Conservation (phyloP, 768 basidiomycete genomes). For the Termitomyces sp. region DNA sequence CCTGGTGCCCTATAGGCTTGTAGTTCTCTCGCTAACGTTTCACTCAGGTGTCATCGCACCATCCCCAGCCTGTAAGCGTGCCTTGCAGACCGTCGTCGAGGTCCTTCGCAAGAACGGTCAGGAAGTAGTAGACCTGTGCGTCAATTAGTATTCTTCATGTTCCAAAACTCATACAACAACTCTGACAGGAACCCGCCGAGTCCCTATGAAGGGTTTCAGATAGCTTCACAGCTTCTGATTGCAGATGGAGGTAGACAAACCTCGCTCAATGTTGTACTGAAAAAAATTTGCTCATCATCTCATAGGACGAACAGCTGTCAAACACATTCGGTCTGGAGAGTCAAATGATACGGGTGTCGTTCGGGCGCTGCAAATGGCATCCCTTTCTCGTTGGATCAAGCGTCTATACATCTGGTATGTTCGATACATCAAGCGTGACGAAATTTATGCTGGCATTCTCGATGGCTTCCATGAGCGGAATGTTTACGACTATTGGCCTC, state of each 20-base stretch:
- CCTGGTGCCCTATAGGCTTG: slow-evolving; percentile 3
- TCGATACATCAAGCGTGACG: slow-evolving; percentile 46
- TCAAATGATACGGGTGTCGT: slow-evolving; percentile 13
- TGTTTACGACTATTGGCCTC: slow-evolving; percentile 39
- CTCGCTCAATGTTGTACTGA: background rate
- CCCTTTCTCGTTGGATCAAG: slow-evolving; percentile 43
- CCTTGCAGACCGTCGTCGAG: slow-evolving; percentile 41
- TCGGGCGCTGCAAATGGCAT: slow-evolving; percentile 31
- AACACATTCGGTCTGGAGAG: slow-evolving; percentile 10
- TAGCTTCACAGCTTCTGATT: slow-evolving; percentile 47
- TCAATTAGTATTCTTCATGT: background rate
- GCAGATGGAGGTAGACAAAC: slow-evolving; percentile 39
- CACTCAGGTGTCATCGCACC: slow-evolving; percentile 46
- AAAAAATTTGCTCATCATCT: background rate
- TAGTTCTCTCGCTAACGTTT: background rate
- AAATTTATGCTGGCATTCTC: slow-evolving; percentile 48
- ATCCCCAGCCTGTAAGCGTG: slow-evolving; percentile 57
- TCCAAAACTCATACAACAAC: background rate
- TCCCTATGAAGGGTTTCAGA: slow-evolving; percentile 46
- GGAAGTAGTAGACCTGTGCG: slow-evolving; percentile 43
- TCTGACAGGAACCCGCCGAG: slow-evolving; percentile 33
- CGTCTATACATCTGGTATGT: slow-evolving; percentile 46
- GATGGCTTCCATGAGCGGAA: slow-evolving; percentile 41
- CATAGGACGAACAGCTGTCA: slow-evolving; percentile 9
- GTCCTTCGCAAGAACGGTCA: slow-evolving; percentile 42